Evolutionary conservation across 2,329 filamentous ascomycete genomes (phyloP), one percentile per base, ranked within the genome.

Genomic region (Fusarium solani-melongenae): DNA sequence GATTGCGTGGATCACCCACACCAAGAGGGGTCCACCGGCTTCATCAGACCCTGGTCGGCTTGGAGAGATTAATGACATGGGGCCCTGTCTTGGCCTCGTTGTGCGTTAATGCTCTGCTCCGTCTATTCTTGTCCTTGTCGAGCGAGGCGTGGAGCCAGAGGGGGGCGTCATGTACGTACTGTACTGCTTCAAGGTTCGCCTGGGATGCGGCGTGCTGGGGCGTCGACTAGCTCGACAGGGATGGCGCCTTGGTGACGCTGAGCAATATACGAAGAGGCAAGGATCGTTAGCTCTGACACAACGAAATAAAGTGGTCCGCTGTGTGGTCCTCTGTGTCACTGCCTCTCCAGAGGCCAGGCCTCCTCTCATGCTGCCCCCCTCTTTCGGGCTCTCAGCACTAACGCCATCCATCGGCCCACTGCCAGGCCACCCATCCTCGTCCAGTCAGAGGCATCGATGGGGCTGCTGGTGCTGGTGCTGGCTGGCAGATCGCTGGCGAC

Each of bases 251-350:
- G 81, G 84, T 85, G 83, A 84, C 82, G 84, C 83, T 82, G 83
- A 80, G 84, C 82, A 86, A 86, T 85, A 86, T 86, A 85, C 85
- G 84, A 85, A 70, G 82, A 77, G 81, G 80, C 82, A 83, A 82
- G 84, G 82, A 83, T 77, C 65, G 84, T 80, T 72, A 72, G 82
- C 41, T 86, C 85, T 87, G 84, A 87, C 85, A 86, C 85, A 86
- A 81, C 79, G 67, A 83, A 82, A 83, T 84, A 82, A 84, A 83
- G 81, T 83, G 82, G 81, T 75, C 76, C 79, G 75, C 75, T 76
- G 76, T 49, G 44, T 49, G 44, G 44, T 49, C 44, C 44, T 27
- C 46, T 29, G 51, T 76, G 72, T 81, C 78, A 79, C 75, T 77
- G 69, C 69, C 75, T 77, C 57, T 24, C 22, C 44, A 66, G 34